phyloP scores from a whole-genome alignment of 495 filamentous ascomycete species.

The Tuber brumale region DNA sequence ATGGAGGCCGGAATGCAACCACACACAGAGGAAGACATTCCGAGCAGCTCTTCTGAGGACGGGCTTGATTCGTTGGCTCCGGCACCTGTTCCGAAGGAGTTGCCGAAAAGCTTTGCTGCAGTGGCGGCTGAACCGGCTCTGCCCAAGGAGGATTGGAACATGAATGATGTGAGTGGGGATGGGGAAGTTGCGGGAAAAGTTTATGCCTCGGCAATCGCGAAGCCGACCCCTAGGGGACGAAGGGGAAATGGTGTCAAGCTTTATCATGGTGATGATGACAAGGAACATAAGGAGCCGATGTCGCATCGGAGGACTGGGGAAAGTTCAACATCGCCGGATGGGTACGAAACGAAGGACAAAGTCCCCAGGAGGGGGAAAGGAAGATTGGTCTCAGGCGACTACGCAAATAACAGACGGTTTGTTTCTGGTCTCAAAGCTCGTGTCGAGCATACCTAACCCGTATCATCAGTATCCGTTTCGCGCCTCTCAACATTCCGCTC shows the following conservation, averaged over 20 bases:
- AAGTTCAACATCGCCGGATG: constrained; percentile 14
- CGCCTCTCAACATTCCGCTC: constrained; percentile 78
- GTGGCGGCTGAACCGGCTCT: not conserved
- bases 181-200: not conserved
- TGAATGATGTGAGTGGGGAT: not conserved
- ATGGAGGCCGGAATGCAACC: not conserved
- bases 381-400: not conserved
- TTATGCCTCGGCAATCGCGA: not conserved
- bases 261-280: not conserved
- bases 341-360: not conserved
- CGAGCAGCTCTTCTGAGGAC: not conserved
- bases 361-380: not conserved
- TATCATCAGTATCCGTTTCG: constrained; percentile 62
- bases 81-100: not conserved
- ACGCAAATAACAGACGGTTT: not conserved
- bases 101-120: not conserved
- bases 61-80: not conserved
- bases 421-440: not conserved
- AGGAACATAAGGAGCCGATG: not conserved
- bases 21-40: not conserved
- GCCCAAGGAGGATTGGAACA: not conserved
- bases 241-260: not conserved
- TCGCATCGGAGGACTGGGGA: constrained; percentile 21
- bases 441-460: not conserved
- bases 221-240: not conserved